Evolutionary conservation across 768 basidiomycete species (phyloP), one percentile per base, ranked within the genome.

Genomic region (Russula ochroleuca): DNA sequence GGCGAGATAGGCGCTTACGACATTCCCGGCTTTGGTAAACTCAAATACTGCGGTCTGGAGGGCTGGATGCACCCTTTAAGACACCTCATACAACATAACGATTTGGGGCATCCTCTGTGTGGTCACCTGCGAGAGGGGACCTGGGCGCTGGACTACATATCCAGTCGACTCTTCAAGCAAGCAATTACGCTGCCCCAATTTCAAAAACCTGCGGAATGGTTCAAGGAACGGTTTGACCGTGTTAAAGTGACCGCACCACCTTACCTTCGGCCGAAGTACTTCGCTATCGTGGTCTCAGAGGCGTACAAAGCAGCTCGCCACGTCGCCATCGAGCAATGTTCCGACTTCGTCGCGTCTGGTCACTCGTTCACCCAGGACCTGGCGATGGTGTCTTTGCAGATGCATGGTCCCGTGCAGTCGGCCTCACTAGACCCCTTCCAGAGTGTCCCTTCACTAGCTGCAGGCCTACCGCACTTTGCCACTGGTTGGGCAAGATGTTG

Each of bases 231-330:
- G n/a, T 92, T 95, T 69, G 91, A 94, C 52, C 80, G 85, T 23
- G 82, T 98, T 70, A 88, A 90, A 69, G 72, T 73, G 1, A 80
- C 80, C 13, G 86, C 87, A 7, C 90, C 97, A 0, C 83, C 89
- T 19, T 95, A 94, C 79, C 79, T 98, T 74, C 84, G 95, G 23
- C 97, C 97, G 23, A 98, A 96, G 74, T 98, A 92, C 75, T 99
- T 99, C 68, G 94, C 94, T 0, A 81, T 98, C 63, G 82, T 96
- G 61, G 80, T 98, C 63, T 92, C 88, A 25, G 87, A 87, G 63
- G 94, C 94, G 1, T 96, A 97, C 80, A 97, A 94, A 73, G 92
- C 92, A 11, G 88, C 94, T 21, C 86, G 94, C 23, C 79, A 81
- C 37, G 82, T 87, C 0, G 92, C 86, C 14, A 78, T 98, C 49